Percentiles rank a stretch among this genome's conserved stretches.
phyloP scores from a whole-genome alignment of 805 yeast genomes.

The Ogataea chonburiensis region DNA sequence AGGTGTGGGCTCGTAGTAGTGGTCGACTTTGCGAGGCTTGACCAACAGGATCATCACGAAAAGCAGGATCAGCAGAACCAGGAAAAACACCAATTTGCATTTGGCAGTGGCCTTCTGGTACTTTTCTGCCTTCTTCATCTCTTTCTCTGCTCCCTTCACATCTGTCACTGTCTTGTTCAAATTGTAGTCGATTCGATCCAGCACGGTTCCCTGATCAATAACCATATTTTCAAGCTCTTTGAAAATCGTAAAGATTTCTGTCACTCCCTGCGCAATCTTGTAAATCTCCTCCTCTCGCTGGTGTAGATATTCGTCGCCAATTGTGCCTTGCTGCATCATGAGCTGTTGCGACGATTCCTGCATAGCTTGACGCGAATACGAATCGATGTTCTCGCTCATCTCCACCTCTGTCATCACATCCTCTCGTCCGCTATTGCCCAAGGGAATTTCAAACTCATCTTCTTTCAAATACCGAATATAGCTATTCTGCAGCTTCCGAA shows the following conservation, averaged over 20 bases:
- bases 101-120: conserved; percentile 89
- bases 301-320: conserved; percentile 46
- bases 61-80: conserved; percentile 69
- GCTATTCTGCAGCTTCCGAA: conserved; percentile 84
- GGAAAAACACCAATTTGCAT: conserved; percentile 79
- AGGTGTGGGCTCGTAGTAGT: conserved; percentile 25
- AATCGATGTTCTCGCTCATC: conserved; percentile 42
- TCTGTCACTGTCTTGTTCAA: conserved; percentile 76
- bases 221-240: conserved; percentile 89
- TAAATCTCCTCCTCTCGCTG: conserved; percentile 89
- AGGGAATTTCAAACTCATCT: conserved; percentile 58
- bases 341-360: conserved; percentile 45
- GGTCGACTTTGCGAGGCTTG: conserved; percentile 47
- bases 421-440: conserved; percentile 5
- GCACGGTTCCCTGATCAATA: conserved; percentile 91
- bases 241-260: conserved; percentile 90
- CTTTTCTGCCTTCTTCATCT: conserved; percentile 68
- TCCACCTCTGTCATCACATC: conserved; percentile 32
- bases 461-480: conserved; percentile 81
- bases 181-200: conserved; percentile 93
- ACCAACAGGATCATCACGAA: conserved; percentile 68
- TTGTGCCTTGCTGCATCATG: conserved; percentile 33
- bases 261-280: conserved; percentile 87
- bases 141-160: conserved; percentile 73
- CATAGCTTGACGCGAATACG: conserved; percentile 53